Base-by-base conservation (phyloP, 345 rosid species). In the Rhizophora apiculata region DNA sequence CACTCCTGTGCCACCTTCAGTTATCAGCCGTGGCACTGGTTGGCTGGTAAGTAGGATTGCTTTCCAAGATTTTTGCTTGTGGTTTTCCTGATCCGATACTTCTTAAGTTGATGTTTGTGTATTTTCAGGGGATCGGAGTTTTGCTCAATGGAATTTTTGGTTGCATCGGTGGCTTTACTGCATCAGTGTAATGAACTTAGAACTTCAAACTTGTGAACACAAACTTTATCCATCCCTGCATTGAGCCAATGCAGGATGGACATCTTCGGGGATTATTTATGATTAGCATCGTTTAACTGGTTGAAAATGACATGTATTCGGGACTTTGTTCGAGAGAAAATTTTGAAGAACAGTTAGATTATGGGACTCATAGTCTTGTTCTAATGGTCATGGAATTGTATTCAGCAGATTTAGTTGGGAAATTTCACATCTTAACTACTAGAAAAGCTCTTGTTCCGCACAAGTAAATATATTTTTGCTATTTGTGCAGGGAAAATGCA, bases 21-120 rank as follows among this genome's bases (percentile, higher is more conserved):
- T 91, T 29, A 78, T 91, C 59, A 85, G 91, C 73, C 96, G 97
- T 62, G 96, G 97, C 60, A 67, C 81, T 29, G 97, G 98, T 46
- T 89, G 97, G 96, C 91, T 84, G 88, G 89, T 89, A 2, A 34
- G 37, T 34, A 78, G 22, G 69, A 29, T 53, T 9, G 34, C 22
- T 64, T 65, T 46, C 22, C 5, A 8, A n/a, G 18, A 51, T 10
- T 24, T 58, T 67, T 26, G 13, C 27, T n/a, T 34, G 26, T 53
- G 27, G 46, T 37, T 48, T 76, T 63, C 73, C 32, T 63, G 18
- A 49, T 48, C 31, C 27, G 22, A 22, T 43, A 15, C 49, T 43
- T 13, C 24, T 11, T 54, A 15, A 49, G 36, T 73, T 54, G 37
- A 51, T 64, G 36, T 55, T 64, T 8, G 56, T 20, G 22, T 43